phyloP scores from a whole-genome alignment of 2,329 filamentous ascomycete genomes.

The Hypoxylon sp. region DNA sequence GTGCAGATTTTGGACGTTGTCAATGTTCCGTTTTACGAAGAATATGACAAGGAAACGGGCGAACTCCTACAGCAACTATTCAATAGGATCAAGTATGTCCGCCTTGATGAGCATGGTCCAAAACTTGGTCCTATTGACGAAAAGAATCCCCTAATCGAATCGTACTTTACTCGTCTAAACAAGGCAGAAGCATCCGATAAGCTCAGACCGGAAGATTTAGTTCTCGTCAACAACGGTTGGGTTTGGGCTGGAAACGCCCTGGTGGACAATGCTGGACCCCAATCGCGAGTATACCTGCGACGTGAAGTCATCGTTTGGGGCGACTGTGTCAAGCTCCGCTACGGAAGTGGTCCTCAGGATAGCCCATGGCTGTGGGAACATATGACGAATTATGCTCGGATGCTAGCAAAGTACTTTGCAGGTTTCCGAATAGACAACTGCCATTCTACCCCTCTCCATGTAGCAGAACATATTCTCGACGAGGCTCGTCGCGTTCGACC shows the following conservation, averaged over 20 bases:
- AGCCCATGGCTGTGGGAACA: constrained; percentile 95
- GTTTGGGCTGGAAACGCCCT: constrained; percentile 98
- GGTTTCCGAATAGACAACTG: constrained; percentile 98
- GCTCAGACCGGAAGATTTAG: constrained; percentile 80
- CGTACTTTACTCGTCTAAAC: constrained; percentile 93
- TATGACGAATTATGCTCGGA: constrained; percentile 91
- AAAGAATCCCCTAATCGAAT: constrained; percentile 86
- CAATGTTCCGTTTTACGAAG: constrained; percentile 89
- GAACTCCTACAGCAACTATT: constrained; percentile 92
- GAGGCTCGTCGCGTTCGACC: constrained; percentile 90
- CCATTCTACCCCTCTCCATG: constrained; percentile 93
- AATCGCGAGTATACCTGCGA: constrained; percentile 92
- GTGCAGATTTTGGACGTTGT: constrained; percentile 80
- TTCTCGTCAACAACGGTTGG: constrained; percentile 96
- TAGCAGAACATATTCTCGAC: constrained; percentile 95
- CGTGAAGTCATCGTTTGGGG: constrained; percentile 98
- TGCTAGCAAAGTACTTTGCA: constrained; percentile 94
- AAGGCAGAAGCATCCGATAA: constrained; percentile 81
- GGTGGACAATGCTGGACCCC: constrained; percentile 90
- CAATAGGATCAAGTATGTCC: constrained; percentile 94
- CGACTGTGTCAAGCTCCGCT: constrained; percentile 96
- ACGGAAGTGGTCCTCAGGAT: constrained; percentile 83
- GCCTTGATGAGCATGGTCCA: constrained; percentile 92
- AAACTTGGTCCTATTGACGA: constrained; percentile 83
- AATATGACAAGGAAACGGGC: constrained; percentile 87